Percentiles rank a stretch among this genome's conserved stretches.
phyloP scores from a whole-genome alignment of 495 filamentous ascomycete species.

The Penicillium coffeae region DNA sequence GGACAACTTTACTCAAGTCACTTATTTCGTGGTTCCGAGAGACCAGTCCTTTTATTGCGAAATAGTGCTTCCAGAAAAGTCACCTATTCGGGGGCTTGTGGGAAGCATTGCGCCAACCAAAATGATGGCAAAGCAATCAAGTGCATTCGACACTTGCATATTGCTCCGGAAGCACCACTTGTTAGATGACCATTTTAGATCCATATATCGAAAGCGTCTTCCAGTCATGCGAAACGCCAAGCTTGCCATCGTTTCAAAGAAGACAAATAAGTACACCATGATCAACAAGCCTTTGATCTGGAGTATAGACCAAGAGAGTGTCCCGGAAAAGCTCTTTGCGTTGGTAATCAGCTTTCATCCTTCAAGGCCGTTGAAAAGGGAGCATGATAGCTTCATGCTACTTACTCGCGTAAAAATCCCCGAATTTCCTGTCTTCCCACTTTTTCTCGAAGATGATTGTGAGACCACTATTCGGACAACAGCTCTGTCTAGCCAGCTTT shows the following conservation, averaged over 20 bases:
- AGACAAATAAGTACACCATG: conserved; percentile 70
- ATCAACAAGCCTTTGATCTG: conserved; percentile 75
- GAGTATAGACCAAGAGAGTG: conserved; percentile 47
- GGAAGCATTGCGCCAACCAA: conserved; percentile 63
- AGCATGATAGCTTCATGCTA: conserved; percentile 64
- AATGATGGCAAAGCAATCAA: conserved; percentile 78
- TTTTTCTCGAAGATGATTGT: conserved; percentile 63
- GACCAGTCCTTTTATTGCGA: conserved; percentile 72
- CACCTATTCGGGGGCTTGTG: conserved; percentile 63
- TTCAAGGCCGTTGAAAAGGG: conserved; percentile 53
- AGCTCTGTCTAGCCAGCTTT: conserved; percentile 36
- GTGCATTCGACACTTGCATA: conserved; percentile 82
- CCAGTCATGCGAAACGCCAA: conserved; percentile 87
- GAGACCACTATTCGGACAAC: conserved; percentile 53
- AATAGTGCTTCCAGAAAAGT: conserved; percentile 72
- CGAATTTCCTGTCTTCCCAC: conserved; percentile 59
- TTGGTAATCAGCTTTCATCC: conserved; percentile 60
- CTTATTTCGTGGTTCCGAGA: conserved; percentile 57
- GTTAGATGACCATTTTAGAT: conserved; percentile 69
- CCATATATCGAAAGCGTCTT: conserved; percentile 67
- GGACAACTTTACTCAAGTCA: conserved; percentile 51
- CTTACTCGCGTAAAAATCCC: conserved; percentile 66
- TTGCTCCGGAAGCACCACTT: conserved; percentile 61
- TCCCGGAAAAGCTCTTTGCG: conserved; percentile 57
- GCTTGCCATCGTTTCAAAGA: conserved; percentile 77